Conservation (phyloP, 2,329 filamentous ascomycete genomes). For the Geosmithia morbida region DNA sequence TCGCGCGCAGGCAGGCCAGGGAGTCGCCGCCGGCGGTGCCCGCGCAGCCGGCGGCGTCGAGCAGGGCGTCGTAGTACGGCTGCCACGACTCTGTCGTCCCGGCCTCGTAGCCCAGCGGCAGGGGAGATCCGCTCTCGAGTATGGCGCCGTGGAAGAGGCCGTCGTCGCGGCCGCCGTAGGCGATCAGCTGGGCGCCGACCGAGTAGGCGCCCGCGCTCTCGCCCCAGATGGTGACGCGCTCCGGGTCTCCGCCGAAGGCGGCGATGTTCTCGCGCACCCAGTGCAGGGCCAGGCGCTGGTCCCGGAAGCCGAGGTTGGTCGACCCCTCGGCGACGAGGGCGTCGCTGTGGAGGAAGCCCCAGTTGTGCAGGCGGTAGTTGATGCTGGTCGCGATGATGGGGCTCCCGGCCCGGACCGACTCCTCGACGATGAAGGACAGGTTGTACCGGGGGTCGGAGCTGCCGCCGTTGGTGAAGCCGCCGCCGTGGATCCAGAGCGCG, state of each 20-base stretch:
- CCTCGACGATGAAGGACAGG: conserved; percentile 9
- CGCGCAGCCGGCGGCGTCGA: conserved; percentile 6
- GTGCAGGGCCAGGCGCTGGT: conserved; percentile 34
- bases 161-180: conserved; percentile 7
- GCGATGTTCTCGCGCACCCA: conserved; percentile 39
- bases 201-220: conserved; percentile 35
- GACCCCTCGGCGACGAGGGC: conserved; percentile 18
- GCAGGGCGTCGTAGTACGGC: conserved; percentile 9
- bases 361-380: conserved; percentile 23
- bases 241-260: conserved; percentile 36
- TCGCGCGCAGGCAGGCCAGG: conserved; percentile 10
- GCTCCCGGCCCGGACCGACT: conserved; percentile 12
- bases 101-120: neutral
- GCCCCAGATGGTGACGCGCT: conserved; percentile 37
- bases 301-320: conserved; percentile 37
- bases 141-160: conserved; percentile 18
- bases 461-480: conserved; percentile 17
- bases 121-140: conserved; percentile 18
- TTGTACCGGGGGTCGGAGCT: conserved; percentile 17
- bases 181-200: conserved; percentile 20
- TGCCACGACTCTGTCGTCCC: conserved; percentile 3
- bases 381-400: conserved; percentile 27
- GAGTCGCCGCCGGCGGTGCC: conserved; percentile 4
- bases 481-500: conserved; percentile 24
- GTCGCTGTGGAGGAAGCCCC: conserved; percentile 29